phyloP scores from a whole-genome alignment of 306 rosid species.

The Hippophae rhamnoides region DNA sequence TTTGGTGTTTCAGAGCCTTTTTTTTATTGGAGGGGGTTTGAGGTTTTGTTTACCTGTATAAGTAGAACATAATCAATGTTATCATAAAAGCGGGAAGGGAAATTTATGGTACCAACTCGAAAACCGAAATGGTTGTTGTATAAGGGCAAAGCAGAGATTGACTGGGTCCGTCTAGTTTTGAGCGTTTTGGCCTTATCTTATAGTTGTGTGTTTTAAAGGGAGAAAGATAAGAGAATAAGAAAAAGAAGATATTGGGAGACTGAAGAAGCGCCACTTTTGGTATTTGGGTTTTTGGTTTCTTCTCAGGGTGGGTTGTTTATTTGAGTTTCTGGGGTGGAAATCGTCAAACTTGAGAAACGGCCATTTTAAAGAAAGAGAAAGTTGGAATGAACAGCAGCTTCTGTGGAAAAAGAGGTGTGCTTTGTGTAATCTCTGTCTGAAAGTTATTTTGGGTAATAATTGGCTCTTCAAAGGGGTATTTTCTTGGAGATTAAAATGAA shows the following conservation, averaged over 20 bases:
- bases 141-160: conserved; percentile 10
- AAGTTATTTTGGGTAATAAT: not conserved
- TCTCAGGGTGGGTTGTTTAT: not conserved
- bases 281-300: conserved; percentile 12
- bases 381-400: conserved; percentile 8
- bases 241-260: conserved; percentile 1
- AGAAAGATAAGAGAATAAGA: not conserved
- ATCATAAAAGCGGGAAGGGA: conserved; percentile 24
- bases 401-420: conserved; percentile 12
- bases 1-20: too few species aligned
- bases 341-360: not conserved
- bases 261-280: conserved; percentile 22
- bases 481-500: conserved; percentile 45
- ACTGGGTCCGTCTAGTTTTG: conserved; percentile 12
- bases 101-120: conserved; percentile 24
- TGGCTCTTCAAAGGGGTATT: conserved; percentile 2
- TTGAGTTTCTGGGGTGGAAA: conserved; percentile 8
- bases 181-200: conserved; percentile 12
- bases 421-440: conserved; percentile 17
- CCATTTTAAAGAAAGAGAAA: conserved; percentile 9
- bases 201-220: conserved; percentile 18
- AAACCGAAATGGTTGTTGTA: conserved; percentile 15
- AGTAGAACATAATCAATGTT: conserved; percentile 35
- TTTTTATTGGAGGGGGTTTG: not conserved
- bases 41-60: not conserved